phyloP scores from a whole-genome alignment of 177 flowering plant genomes.

The Vitis hybrid region DNA sequence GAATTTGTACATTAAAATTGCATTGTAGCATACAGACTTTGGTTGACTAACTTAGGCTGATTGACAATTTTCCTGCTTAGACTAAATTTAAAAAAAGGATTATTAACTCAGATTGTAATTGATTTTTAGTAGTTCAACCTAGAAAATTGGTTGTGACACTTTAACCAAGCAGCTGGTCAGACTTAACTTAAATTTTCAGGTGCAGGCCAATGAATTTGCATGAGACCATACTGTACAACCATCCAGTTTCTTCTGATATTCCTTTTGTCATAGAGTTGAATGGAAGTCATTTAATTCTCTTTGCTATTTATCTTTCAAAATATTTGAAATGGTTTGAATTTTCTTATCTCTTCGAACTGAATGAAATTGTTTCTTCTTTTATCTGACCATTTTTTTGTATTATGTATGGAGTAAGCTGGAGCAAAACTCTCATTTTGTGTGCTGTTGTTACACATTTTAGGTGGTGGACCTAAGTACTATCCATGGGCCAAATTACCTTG shows the following conservation, averaged over 20 bases:
- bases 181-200: background rate
- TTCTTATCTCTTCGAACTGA: background rate
- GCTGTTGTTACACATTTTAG: constrained; percentile 28
- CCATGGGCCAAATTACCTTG: constrained; percentile 51
- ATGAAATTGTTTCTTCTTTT: background rate
- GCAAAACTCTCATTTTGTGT: background rate
- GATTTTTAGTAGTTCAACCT: background rate
- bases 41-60: too few relatives aligned
- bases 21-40: too few relatives aligned
- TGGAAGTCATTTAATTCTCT: background rate
- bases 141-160: background rate
- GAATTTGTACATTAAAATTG: too few relatives aligned
- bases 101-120: background rate
- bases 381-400: background rate
- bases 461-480: constrained; percentile 61
- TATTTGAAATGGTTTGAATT: background rate
- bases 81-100: too few relatives aligned
- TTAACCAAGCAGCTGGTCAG: background rate
- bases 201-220: background rate
- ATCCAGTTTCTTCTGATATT: background rate
- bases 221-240: background rate
- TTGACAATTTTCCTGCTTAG: too few relatives aligned
- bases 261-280: background rate
- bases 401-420: background rate
- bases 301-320: background rate